Conservation (phyloP, 2,329 filamentous ascomycete genomes). For the Paraphaeosphaeria sporulosa region DNA sequence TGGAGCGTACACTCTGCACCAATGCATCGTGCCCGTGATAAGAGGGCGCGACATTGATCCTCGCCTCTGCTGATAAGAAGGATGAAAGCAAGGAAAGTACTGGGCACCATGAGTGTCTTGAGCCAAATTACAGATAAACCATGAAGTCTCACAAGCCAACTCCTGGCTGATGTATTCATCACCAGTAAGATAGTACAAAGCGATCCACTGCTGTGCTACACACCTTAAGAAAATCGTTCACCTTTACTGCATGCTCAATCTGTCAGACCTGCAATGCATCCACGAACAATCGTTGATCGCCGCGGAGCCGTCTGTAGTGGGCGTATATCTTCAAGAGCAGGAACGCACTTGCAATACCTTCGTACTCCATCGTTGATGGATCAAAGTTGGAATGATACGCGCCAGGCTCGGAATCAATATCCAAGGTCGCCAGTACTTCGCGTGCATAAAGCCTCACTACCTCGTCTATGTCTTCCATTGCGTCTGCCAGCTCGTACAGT, state of each 20-base stretch:
- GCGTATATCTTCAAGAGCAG: background rate
- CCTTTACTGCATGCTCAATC: background rate
- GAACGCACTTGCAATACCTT: conserved; percentile 1
- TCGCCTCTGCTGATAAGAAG: background rate
- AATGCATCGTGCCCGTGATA: background rate
- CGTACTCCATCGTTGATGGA: background rate
- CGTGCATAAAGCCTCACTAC: background rate
- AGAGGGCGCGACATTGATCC: too few relatives aligned
- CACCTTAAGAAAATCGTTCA: background rate
- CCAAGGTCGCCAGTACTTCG: background rate
- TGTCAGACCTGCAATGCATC: background rate
- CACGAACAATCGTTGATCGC: background rate
- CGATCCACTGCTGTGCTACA: background rate
- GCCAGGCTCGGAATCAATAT: background rate
- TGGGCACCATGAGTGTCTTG: background rate
- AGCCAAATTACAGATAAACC: background rate
- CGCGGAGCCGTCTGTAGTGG: background rate
- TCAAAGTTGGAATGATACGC: background rate
- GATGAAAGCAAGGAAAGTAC: background rate
- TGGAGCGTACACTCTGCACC: background rate
- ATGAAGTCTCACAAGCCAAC: background rate
- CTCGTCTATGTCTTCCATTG: background rate
- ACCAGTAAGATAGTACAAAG: background rate
- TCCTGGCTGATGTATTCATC: background rate
- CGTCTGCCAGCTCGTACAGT: background rate